These are phyloP conservation scores for Croton setiger DNA, from an alignment of 441 rosid species.

Conservation along the genomic window DNA sequence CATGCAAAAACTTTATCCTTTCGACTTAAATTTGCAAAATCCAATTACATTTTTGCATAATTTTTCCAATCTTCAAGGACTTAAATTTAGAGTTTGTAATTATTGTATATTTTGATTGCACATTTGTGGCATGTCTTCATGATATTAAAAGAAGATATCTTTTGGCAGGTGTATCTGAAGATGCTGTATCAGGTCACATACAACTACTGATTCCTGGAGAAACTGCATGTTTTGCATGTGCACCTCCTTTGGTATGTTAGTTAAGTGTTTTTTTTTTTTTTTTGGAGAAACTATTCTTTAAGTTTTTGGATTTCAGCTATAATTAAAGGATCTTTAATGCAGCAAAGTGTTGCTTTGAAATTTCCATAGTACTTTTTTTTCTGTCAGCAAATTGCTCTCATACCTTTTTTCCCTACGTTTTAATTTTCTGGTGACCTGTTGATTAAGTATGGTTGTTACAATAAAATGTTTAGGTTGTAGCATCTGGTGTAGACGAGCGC, in stretches of 20 bases:
- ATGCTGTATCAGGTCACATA: conserved; percentile 97
- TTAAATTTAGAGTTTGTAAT: not conserved
- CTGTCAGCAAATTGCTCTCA: not conserved
- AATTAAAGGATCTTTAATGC: not conserved
- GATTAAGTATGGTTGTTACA: conserved; percentile 9
- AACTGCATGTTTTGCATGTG: conserved; percentile 98
- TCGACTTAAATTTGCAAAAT: not conserved
- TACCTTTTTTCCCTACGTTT: not conserved
- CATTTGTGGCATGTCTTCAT: conserved; percentile 6
- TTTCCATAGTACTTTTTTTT: conserved; percentile 2
- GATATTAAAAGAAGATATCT: conserved; percentile 12
- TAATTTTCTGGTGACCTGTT: not conserved
- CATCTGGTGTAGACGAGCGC: conserved; percentile 95
- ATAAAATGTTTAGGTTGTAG: conserved; percentile 59
- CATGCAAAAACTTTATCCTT: not conserved
- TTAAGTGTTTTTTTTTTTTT: too few relatives aligned
- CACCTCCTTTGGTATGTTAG: conserved; percentile 90
- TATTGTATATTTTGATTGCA: not conserved
- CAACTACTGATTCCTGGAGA: conserved; percentile 92
- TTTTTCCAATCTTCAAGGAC: not conserved
- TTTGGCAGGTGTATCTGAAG: conserved; percentile 90
- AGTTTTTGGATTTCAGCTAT: conserved; percentile 8
- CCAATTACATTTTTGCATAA: conserved; percentile 3
- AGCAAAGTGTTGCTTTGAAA: not conserved
- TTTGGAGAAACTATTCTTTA: too few relatives aligned